Base-by-base conservation (phyloP, 495 filamentous ascomycete genomes). In the Eremomyces bilateralis region DNA sequence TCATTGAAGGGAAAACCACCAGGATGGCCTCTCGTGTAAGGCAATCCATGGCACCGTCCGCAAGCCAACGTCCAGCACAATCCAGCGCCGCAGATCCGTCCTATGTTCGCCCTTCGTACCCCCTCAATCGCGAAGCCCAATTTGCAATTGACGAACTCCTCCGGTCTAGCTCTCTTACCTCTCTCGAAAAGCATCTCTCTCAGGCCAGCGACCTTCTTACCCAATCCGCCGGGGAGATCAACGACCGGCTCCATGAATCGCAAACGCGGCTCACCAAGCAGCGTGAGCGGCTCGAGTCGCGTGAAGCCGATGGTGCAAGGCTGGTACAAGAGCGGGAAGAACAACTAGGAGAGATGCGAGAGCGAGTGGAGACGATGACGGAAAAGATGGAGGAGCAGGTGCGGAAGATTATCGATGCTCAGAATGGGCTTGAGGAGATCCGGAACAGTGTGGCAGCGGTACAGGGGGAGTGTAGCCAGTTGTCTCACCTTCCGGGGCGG, bases 321-420 rank as follows among this genome's bases (percentile, higher is more conserved):
- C 4, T 35, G 1, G 42, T 43, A 8, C 35, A 44, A 2, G 34
- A 38, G 20, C 38, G 45, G 4, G 36, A 40, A 0, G 34, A 44
- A 12, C 44, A 48, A 27, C 33, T 48, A 13, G 33, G 37, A 3
- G 40, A 45, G 19, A 24, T 51, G 32, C 16, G 38, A 25, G 40
- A 43, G n/a, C 47, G 47, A 20, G 50, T 56, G 4, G 39, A 46
- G 2, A 34, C 42, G 6, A 50, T 56, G 46, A 58, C 55, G 20
- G 25, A 39, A 37, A 39, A 44, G 10, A 46, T 58, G 43, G 55
- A 58, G 16, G 47, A 49, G 41, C 38, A 31, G 15, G 46, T 58
- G 39, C 47, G 53, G 21, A 44, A 48, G 29, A 40, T 50, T 16
- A 57, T 58, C 30, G 55, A 58, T 34, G 41, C 40, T 4, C 28